Percentiles rank a stretch among this genome's conserved stretches.
phyloP scores from a whole-genome alignment of 2,329 filamentous ascomycete species.

The Apiospora marii region DNA sequence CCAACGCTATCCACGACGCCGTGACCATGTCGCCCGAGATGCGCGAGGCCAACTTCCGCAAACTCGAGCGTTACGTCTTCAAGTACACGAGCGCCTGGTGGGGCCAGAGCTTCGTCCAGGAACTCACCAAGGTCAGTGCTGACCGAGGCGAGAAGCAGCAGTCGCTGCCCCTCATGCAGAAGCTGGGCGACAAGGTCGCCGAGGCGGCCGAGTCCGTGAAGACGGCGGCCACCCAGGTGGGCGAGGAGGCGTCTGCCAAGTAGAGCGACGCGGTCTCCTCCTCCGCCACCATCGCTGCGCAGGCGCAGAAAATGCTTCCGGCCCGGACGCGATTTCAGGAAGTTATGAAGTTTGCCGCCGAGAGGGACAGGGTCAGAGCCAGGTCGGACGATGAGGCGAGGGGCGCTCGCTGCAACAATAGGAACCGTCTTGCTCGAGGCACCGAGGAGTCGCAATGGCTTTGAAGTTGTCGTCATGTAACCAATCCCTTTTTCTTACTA shows the following conservation, averaged over 20 bases:
- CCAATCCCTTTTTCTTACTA: neutral
- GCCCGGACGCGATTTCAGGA: slow-evolving; percentile 13
- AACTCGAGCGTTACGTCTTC: slow-evolving; percentile 93
- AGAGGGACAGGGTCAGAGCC: slow-evolving; percentile 12
- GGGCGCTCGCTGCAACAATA: neutral
- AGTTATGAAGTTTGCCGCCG: slow-evolving; percentile 12
- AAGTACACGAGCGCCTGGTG: slow-evolving; percentile 99
- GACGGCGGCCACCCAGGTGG: slow-evolving; percentile 11
- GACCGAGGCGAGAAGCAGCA: slow-evolving; percentile 41
- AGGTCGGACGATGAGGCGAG: neutral
- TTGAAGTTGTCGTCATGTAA: slow-evolving; percentile 10
- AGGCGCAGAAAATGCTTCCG: slow-evolving; percentile 15
- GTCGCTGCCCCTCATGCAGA: slow-evolving; percentile 21
- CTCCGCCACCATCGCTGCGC: neutral
- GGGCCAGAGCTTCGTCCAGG: slow-evolving; percentile 90
- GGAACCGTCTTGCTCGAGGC: neutral
- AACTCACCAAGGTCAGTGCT: slow-evolving; percentile 68
- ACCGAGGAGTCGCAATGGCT: slow-evolving; percentile 27
- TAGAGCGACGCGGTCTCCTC: neutral
- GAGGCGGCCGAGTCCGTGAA: slow-evolving; percentile 12
- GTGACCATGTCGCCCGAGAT: slow-evolving; percentile 95
- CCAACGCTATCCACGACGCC: slow-evolving; percentile 92
- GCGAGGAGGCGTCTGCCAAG: slow-evolving; percentile 17
- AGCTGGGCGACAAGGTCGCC: slow-evolving; percentile 15
- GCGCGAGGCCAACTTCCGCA: slow-evolving; percentile 85